A percentile compares a stretch with the other conserved stretches of the same genome.
Conservation (phyloP, 768 basidiomycete genomes). For the Boletellus sp. region DNA sequence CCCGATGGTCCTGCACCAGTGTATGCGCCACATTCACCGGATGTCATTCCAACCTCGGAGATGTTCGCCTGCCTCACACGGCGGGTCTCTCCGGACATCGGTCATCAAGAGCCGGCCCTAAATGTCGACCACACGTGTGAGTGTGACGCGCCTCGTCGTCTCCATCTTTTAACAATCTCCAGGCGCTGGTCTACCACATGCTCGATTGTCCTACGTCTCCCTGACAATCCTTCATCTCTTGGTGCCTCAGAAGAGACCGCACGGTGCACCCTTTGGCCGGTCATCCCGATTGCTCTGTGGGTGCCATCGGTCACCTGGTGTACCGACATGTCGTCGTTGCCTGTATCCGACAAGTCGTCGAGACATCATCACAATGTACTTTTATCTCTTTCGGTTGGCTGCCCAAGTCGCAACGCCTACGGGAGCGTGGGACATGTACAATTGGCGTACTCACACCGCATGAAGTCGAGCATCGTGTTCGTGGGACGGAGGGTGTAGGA, state of each 20-base stretch:
- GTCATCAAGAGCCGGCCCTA: constrained; percentile 51
- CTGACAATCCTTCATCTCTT: constrained; percentile 49
- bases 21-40: no score
- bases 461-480: no score
- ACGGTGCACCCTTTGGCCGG: constrained; percentile 60
- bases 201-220: constrained; percentile 37
- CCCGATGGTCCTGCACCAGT: no score
- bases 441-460: no score
- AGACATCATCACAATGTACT: not conserved
- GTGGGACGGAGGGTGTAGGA: no score
- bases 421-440: no score
- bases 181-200: constrained; percentile 57
- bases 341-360: not conserved
- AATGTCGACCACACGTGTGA: constrained; percentile 31
- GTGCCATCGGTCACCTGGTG: constrained; percentile 63
- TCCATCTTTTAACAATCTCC: constrained; percentile 66
- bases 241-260: constrained; percentile 50
- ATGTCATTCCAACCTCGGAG: no score
- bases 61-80: no score
- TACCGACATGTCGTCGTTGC: constrained; percentile 39
- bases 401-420: no score
- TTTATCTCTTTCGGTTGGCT: no score
- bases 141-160: constrained; percentile 2
- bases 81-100: no score
- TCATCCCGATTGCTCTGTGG: constrained; percentile 42